Evolutionary conservation across 768 basidiomycete genomes (phyloP), one percentile per base, ranked within the genome.

Genomic region (Tephrocybe rancida): DNA sequence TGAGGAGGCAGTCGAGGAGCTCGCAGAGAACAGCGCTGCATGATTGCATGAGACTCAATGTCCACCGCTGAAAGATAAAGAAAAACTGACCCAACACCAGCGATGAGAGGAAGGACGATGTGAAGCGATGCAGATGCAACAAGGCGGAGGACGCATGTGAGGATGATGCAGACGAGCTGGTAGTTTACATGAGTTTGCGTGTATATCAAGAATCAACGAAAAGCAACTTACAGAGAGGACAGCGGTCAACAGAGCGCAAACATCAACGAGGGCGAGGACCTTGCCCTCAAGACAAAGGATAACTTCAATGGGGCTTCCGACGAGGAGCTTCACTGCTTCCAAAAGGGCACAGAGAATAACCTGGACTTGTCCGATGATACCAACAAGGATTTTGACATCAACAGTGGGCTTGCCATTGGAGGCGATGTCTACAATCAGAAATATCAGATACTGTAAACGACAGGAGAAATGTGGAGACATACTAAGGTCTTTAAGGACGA

Each of bases 261-360:
- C 44, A 50, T 54, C 57, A 6, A 43, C 27, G 42, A 53, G 29
- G 21, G 51, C 45, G 18, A 59, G 39, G 24, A 51, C 38, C 32
- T 48, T 44, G 29, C 53, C 54, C 2, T 44, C 41, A 16, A 57
- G 34, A 19, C 37, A 46, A 32, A 57, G 56, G 27, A 55, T 37
- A 9, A 35, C 27, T 14, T 42, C 29, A n/a, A 52, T 25, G 24
- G 50, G 44, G 7, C 37, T 7, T 26, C 46, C 51, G 2, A 24
- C 46, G 13, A 48, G n/a, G 10, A 44, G 16, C 25, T 57, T 48
- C 14, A 53, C 46, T 16, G 43, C 25, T 0, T 46, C 48, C 1
- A 50, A 18, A 29, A 50, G 19, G 2, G 5, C 16, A 21, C 39
- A 9, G 18, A 41, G n/a, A 21, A 21, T 41, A 19, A 5, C 39